A percentile compares a stretch with the other conserved stretches of the same genome.
Conservation (phyloP, 164 flowering plant species). For the Liriodendron chinense region DNA sequence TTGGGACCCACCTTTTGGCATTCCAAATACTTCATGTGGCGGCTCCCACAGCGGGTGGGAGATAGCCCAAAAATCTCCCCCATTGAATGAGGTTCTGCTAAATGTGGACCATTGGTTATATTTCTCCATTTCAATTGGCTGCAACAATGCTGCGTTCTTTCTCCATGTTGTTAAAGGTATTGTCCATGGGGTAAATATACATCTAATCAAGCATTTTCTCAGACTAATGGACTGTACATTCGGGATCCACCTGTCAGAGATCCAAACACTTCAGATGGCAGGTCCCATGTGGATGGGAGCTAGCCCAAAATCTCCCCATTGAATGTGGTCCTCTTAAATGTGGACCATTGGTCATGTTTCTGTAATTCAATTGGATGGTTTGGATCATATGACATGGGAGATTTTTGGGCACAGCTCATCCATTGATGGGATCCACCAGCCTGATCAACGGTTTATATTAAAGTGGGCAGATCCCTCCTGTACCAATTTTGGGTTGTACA, state of each 20-base stretch:
- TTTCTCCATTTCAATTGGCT: too few species aligned
- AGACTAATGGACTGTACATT: background rate
- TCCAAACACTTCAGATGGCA: too few species aligned
- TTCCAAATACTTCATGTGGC: background rate
- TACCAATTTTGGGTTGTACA: too few species aligned
- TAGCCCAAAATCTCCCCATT: background rate
- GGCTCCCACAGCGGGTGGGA: background rate
- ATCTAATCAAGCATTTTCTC: too few species aligned
- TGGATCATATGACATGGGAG: too few species aligned
- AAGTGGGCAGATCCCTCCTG: too few species aligned
- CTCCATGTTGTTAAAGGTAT: background rate
- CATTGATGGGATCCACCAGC: too few species aligned
- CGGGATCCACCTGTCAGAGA: background rate
- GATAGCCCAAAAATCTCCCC: background rate
- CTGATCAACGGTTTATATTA: too few species aligned
- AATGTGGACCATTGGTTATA: too few species aligned
- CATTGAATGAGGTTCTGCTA: background rate
- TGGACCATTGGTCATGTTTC: too few species aligned
- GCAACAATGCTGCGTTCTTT: background rate
- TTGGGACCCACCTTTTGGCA: background rate
- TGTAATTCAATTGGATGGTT: too few species aligned
- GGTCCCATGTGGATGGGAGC: background rate
- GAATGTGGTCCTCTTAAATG: background rate
- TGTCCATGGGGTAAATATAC: background rate
- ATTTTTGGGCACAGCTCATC: too few species aligned